Conservation (phyloP, 805 yeast species). For the Cephaloascus fragrans region DNA sequence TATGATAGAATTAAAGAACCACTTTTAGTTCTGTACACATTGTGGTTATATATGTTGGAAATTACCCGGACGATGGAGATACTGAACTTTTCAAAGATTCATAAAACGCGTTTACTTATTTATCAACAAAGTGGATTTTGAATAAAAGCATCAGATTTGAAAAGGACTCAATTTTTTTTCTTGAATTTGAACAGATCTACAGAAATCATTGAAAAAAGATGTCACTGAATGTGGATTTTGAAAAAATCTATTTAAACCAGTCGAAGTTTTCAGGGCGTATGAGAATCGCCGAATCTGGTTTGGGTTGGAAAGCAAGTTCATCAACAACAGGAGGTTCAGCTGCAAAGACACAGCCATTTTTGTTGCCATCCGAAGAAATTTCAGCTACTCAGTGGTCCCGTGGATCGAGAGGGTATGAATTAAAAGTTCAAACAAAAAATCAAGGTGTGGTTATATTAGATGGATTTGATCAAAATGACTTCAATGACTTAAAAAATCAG, state of each 20-base stretch:
- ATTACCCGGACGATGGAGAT: too few species aligned
- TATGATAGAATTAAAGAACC: too few species aligned
- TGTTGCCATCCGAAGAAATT: constrained; percentile 81
- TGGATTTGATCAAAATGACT: constrained; percentile 85
- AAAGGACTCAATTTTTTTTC: too few species aligned
- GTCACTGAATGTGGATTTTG: constrained; percentile 82
- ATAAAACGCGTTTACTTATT: too few species aligned
- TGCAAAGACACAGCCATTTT: constrained; percentile 58
- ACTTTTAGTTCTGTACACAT: too few species aligned
- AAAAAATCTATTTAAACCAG: constrained; percentile 82
- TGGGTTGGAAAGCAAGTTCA: constrained; percentile 85
- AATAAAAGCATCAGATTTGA: too few species aligned
- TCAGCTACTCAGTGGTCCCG: constrained; percentile 82
- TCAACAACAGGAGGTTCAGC: constrained; percentile 33
- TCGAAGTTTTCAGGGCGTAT: constrained; percentile 78
- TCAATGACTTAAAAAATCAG: constrained; percentile 71
- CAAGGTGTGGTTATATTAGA: constrained; percentile 81
- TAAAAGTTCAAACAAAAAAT: constrained; percentile 81
- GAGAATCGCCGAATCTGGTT: constrained; percentile 93
- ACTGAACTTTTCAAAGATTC: too few species aligned
- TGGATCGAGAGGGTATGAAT: constrained; percentile 85
- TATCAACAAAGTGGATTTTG: too few species aligned
- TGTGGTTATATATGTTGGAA: too few species aligned
- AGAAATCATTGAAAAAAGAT: too few species aligned
- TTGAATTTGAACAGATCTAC: too few species aligned